Base-by-base conservation (phyloP, 306 rosid genomes). In the Purshia tridentata region DNA sequence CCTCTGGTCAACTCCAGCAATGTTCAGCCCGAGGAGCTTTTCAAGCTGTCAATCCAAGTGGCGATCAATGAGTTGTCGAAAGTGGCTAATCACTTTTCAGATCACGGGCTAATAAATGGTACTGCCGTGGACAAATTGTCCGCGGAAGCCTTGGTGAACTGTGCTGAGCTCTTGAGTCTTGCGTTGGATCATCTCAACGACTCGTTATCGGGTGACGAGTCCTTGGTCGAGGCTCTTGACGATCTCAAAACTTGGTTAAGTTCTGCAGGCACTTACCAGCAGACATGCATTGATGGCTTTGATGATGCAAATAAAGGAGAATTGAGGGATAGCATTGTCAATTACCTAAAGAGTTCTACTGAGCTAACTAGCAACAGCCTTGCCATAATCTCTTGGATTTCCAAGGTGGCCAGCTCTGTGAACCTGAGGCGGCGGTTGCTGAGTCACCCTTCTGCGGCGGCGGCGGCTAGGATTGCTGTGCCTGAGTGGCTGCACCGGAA, bases 191-290 rank as follows among this genome's bases (percentile, higher is more conserved):
- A 88, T 82, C 74, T 92, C 6, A 84, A 86, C 37, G 61, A 11
- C 22, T 72, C 95, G 1, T 19, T 90, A 73, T 73, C 78, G 1
- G 70, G 76, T 0, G 73, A 67, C 12, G 68, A 58, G 42, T 79
- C 97, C 0, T 35, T 90, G 47, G n/a, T 70, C 70, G 72, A 84
- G 0, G 84, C 71, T 35, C 52, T 81, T 64, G 92, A 87, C 18
- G 95, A 90, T 79, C 87, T 90, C 15, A 22, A 72, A 67, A 92
- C 98, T 14, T 88, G 97, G 98, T 65, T 90, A 50, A 90, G 91
- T 75, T 81, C 92, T 46, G 89, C 97, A 65, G 92, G 89, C 37
- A 90, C 98, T 19, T 84, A 75, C 72, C 89, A 81, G 49, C 84
- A 92, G 22, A 90, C 95, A 3, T 92, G 96, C 82, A 81, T 81